phyloP scores from a whole-genome alignment of 768 basidiomycete species.

The Boletus vinaceobasis region DNA sequence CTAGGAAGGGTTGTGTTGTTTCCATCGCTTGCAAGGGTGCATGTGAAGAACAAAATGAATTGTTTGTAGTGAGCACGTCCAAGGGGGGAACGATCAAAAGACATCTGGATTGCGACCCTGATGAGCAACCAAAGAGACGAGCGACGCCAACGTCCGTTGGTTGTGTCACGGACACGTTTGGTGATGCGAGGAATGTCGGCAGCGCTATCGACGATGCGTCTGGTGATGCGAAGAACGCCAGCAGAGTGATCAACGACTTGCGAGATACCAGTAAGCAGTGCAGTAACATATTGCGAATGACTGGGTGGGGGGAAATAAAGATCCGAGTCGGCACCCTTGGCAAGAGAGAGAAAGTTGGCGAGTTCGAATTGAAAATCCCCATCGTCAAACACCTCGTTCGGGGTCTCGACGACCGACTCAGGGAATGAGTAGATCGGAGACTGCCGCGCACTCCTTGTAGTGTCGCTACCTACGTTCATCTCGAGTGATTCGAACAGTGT shows the following conservation, averaged over 20 bases:
- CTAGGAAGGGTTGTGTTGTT: slow-evolving; percentile 6
- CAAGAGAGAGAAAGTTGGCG: slow-evolving; percentile 18
- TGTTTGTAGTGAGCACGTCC: slow-evolving; percentile 37
- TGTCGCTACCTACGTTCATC: too few species aligned
- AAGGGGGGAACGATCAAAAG: slow-evolving; percentile 7
- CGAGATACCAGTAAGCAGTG: neutral
- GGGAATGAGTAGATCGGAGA: slow-evolving; percentile 31
- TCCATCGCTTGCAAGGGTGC: slow-evolving; percentile 21
- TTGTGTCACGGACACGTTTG: slow-evolving; percentile 25
- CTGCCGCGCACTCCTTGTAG: too few species aligned
- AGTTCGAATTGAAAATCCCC: slow-evolving; percentile 15
- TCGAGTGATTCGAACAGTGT: too few species aligned
- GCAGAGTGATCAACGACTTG: slow-evolving; percentile 5
- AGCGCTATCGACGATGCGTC: too few species aligned
- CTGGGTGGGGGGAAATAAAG: too few species aligned
- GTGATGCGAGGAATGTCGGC: slow-evolving; percentile 19
- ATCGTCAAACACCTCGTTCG: slow-evolving; percentile 9
- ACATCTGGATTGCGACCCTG: slow-evolving; percentile 29
- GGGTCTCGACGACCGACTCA: slow-evolving; percentile 10
- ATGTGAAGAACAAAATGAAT: slow-evolving; percentile 44
- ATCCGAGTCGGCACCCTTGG: neutral
- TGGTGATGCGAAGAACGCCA: too few species aligned
- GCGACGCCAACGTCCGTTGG: slow-evolving; percentile 29
- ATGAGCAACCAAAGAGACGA: slow-evolving; percentile 34
- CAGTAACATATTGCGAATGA: neutral